Evolutionary conservation across 2,329 filamentous ascomycete genomes (phyloP), one percentile per base, ranked within the genome.

Genomic region (Graphium sp.): DNA sequence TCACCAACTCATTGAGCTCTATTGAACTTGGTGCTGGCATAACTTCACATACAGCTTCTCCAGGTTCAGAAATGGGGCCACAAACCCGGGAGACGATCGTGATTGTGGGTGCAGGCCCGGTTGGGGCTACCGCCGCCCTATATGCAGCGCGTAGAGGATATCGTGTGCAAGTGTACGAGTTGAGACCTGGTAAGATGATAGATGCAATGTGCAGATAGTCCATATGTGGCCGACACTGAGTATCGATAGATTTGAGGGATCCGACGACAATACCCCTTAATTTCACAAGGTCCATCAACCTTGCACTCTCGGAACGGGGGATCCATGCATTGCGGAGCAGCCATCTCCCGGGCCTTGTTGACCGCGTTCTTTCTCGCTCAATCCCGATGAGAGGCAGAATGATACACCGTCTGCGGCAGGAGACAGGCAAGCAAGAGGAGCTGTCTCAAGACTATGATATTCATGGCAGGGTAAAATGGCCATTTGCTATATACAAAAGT

Each of bases 251-350:
- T 56, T 73, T 95, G 27, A 74, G 89, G 22, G 74, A 91, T 47
- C 74, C 79, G 3, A 66, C 71, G 3, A 93, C 81, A 1, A 73
- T 74, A 18, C 85, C 87, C 4, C 62, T 95, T 35, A 94, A 94
- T 52, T 94, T 94, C 47, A 92, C 85, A 35, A 92, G 84, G 50
- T 95, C 89, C n/a, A 98, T 98, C 59, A 98, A 98, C 46, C 58
- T 98, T 31, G 87, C 89, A 14, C 62, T 98, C 1, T 95, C 89
- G 1, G 85, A 95, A 48, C 74, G 89, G 33, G 89, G 89, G 18
- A 85, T 95, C 48, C 80, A 89, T 49, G 81, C 87, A 14, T 75
- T 98, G 53, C 67, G 69, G 29, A 60, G 79, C 40, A 71, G 80
- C 2, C 68, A 71, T 16, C 66, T 74, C 18, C 55, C 69, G 4